Evolutionary conservation across 805 yeast species (phyloP).

Genomic region (Nakazawaea pomicola): DNA sequence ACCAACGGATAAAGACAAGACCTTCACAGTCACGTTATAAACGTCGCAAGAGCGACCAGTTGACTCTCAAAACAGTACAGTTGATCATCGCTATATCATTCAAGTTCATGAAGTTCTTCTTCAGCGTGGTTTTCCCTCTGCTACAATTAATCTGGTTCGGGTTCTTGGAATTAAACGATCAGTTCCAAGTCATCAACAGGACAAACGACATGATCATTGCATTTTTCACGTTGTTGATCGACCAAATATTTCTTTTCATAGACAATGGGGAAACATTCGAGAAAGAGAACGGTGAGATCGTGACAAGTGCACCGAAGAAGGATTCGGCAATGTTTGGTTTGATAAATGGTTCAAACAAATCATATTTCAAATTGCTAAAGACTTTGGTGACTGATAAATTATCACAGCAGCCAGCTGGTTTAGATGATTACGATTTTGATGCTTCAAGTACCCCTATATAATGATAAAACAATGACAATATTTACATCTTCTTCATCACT

Average conservation of each 20-base stretch:
- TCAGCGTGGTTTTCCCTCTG: constrained; percentile 4
- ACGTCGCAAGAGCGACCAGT: background rate
- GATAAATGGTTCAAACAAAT: background rate
- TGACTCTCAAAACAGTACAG: constrained; percentile 1
- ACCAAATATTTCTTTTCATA: constrained; percentile 4
- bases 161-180: constrained; percentile 5
- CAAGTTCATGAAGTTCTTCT: background rate
- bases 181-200: constrained; percentile 2
- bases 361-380: background rate
- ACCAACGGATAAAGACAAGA: background rate
- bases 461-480: too few species aligned
- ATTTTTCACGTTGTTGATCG: constrained; percentile 1
- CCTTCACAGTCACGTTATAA: too few species aligned
- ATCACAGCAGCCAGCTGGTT: background rate
- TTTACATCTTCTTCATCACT: too few species aligned
- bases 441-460: background rate
- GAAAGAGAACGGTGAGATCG: background rate
- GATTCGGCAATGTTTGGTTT: too few species aligned
- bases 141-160: constrained; percentile 2
- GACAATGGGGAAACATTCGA: constrained; percentile 6
- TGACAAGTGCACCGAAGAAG: too few species aligned
- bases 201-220: background rate
- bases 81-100: constrained; percentile 1
- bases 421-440: background rate
- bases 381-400: background rate